A percentile compares a stretch with the other conserved stretches of the same genome.
Evolutionary conservation across 2,329 filamentous ascomycete genomes (phyloP).

Genomic region (Diaporthe sp.): DNA sequence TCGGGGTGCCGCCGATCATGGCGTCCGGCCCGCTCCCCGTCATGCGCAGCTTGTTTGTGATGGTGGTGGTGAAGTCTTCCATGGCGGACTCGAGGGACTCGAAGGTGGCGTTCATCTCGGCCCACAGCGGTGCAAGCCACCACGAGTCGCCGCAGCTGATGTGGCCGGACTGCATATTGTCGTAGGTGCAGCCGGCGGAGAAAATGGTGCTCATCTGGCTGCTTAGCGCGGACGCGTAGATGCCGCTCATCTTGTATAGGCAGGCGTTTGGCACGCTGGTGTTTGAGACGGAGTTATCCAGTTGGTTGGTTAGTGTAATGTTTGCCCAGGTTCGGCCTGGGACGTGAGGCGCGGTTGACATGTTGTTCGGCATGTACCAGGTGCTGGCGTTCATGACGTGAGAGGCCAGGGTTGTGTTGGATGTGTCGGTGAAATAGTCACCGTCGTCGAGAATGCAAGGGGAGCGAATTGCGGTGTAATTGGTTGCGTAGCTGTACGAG

Average conservation of each 20-base stretch:
- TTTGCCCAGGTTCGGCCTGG: conserved; percentile 33
- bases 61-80: conserved; percentile 28
- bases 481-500: neutral
- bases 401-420: neutral
- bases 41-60: conserved; percentile 35
- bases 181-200: conserved; percentile 32
- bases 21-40: conserved; percentile 29
- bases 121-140: conserved; percentile 36
- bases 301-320: conserved; percentile 15
- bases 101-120: conserved; percentile 33
- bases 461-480: conserved; percentile 31
- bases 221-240: conserved; percentile 33
- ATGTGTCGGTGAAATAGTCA: neutral
- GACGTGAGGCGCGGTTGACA: conserved; percentile 26
- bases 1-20: neutral
- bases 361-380: conserved; percentile 31
- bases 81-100: conserved; percentile 28
- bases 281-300: neutral
- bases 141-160: conserved; percentile 33
- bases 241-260: conserved; percentile 37
- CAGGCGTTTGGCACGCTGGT: conserved; percentile 37
- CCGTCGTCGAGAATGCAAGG: conserved; percentile 35
- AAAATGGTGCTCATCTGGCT: conserved; percentile 33
- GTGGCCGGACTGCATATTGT: conserved; percentile 29
- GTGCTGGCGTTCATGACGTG: conserved; percentile 28